Evolutionary conservation across 352 stramenopile genomes (phyloP).

Genomic region (Thalassiosira allenii): DNA sequence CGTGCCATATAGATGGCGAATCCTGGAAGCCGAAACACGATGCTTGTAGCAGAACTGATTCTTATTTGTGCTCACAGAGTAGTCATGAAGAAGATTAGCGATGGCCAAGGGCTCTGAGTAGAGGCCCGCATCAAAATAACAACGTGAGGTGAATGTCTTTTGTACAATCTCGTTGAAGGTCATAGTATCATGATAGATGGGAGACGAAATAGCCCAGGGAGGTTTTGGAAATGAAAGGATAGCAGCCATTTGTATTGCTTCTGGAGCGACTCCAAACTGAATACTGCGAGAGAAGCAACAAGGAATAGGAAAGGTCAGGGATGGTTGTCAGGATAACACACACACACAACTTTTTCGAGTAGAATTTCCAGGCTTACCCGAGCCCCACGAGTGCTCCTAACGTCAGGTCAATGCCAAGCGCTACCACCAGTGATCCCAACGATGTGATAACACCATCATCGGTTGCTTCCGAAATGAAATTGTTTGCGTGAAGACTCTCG

Average conservation of each 20-base stretch:
- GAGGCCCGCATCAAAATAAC: conserved; percentile 82
- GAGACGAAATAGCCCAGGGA: conserved; percentile 84
- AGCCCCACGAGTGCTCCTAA: conserved; percentile 85
- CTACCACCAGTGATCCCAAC: conserved; percentile 83
- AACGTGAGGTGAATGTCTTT: conserved; percentile 71
- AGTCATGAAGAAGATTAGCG: conserved; percentile 83
- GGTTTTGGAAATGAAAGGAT: conserved; percentile 81
- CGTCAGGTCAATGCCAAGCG: conserved; percentile 86
- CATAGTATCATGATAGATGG: conserved; percentile 76
- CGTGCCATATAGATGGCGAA: conserved; percentile 63
- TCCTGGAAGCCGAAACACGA: conserved; percentile 52
- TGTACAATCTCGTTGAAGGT: conserved; percentile 74
- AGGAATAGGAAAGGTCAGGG: too few relatives aligned
- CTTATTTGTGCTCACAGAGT: conserved; percentile 46
- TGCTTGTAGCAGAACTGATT: conserved; percentile 62
- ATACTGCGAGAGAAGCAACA: too few relatives aligned
- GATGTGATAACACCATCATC: conserved; percentile 82
- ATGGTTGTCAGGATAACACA: too few relatives aligned
- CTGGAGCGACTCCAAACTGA: conserved; percentile 81
- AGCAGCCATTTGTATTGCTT: conserved; percentile 84
- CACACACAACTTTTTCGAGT: too few relatives aligned
- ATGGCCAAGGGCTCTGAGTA: conserved; percentile 85
- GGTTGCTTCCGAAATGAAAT: conserved; percentile 75
- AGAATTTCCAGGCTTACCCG: too few relatives aligned
- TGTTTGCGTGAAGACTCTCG: conserved; percentile 70